A percentile compares a stretch with the other conserved stretches of the same genome.
phyloP scores from a whole-genome alignment of 495 filamentous ascomycete species.

The Pyrenula massariospora region DNA sequence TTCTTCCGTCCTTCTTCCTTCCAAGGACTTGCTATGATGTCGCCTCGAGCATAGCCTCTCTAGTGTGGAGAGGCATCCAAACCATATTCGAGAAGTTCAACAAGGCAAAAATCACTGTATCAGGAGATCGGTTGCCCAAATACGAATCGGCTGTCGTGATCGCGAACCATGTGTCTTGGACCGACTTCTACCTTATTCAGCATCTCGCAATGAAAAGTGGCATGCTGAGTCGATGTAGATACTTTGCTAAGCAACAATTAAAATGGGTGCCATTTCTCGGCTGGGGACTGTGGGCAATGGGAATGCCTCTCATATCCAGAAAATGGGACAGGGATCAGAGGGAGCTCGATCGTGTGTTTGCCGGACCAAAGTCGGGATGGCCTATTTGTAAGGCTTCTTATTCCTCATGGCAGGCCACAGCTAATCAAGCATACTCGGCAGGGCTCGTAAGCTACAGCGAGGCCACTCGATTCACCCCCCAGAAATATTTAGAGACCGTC shows the following conservation, averaged over 20 bases:
- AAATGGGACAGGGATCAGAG: conserved; percentile 40
- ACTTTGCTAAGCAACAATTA: conserved; percentile 74
- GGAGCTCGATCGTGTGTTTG: conserved; percentile 41
- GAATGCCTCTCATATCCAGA: conserved; percentile 46
- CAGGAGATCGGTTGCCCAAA: conserved; percentile 30
- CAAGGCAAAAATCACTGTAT: conserved; percentile 33
- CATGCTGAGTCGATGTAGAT: conserved; percentile 45
- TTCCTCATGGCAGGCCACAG: neutral
- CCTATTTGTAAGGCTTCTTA: conserved; percentile 37
- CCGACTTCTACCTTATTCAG: conserved; percentile 51
- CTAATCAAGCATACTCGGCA: conserved; percentile 6
- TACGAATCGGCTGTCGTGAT: conserved; percentile 43
- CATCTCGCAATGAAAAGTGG: conserved; percentile 33
- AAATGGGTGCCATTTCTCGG: conserved; percentile 78
- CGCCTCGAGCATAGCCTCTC: conserved; percentile 35
- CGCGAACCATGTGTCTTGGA: conserved; percentile 45
- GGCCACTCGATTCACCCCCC: conserved; percentile 39
- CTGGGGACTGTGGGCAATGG: conserved; percentile 58
- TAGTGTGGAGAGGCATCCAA: conserved; percentile 42
- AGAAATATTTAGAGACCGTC: conserved; percentile 35
- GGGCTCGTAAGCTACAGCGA: conserved; percentile 50
- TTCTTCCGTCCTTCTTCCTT: conserved; percentile 31
- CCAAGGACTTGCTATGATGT: conserved; percentile 33
- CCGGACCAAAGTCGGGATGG: conserved; percentile 33
- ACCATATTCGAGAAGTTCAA: conserved; percentile 36